Evolutionary conservation across 495 filamentous ascomycete genomes (phyloP).

Genomic region (Pseudotulostoma volvatum): DNA sequence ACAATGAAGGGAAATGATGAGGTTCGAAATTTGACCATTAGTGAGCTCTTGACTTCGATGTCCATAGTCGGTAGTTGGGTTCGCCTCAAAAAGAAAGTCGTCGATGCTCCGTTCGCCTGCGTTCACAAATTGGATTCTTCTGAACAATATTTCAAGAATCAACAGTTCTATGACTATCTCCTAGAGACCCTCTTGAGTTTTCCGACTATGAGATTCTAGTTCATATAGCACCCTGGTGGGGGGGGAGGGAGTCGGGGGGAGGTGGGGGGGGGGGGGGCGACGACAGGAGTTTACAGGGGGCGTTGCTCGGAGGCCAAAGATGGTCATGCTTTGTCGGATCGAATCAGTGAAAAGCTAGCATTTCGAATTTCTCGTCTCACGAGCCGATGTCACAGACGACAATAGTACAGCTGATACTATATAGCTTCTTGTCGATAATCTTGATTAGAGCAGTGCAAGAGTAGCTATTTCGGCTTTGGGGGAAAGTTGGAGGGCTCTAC

Average conservation of each 20-base stretch:
- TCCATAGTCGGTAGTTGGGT: background rate
- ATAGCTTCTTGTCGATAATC: slow-evolving; percentile 52
- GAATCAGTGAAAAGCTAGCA: slow-evolving; percentile 10
- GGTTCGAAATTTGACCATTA: background rate
- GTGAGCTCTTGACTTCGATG: background rate
- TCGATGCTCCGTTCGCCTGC: too few species aligned
- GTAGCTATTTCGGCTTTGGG: slow-evolving; percentile 17
- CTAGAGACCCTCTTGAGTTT: too few species aligned
- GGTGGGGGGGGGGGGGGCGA: too few species aligned
- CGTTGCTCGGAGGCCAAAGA: slow-evolving; percentile 1
- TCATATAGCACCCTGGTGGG: background rate
- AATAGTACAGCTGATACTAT: slow-evolving; percentile 43
- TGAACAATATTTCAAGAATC: too few species aligned
- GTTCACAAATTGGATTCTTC: too few species aligned
- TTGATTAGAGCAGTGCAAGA: slow-evolving; percentile 46
- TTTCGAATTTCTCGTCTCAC: slow-evolving; percentile 11
- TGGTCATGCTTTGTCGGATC: slow-evolving; percentile 6
- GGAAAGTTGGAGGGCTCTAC: slow-evolving; percentile 23
- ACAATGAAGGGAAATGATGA: background rate
- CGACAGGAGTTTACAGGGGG: background rate
- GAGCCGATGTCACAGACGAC: slow-evolving; percentile 22
- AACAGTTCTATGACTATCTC: too few species aligned
- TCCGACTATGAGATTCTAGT: background rate
- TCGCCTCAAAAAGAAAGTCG: background rate
- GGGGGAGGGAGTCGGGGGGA: too few species aligned